Base-by-base conservation (phyloP, 2,329 filamentous ascomycete species). In the Colletotrichum lentis region DNA sequence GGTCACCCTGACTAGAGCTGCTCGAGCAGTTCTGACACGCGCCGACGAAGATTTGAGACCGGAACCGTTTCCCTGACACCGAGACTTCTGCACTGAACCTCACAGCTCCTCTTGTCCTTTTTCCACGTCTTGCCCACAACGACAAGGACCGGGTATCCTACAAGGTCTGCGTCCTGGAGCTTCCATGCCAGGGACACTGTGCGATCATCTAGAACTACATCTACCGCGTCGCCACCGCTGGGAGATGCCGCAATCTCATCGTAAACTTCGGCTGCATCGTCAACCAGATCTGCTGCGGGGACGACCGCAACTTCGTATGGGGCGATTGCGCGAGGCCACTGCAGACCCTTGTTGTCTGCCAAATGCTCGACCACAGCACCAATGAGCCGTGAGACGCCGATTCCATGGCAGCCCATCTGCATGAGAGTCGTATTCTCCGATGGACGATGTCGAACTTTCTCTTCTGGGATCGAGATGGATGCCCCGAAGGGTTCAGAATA, bases 351-450 rank as follows among this genome's bases (percentile, higher is more conserved):
- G 3, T 84, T 75, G 72, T 97, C 93, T 0, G 88, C 85, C 11
- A 93, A 82, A 46, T 90, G 86, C 71, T 95, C 90, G 1, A 94
- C 94, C 0, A 96, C 88, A 1, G 96, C 93, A 10, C 91, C 94
- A 69, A 99, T 90, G 73, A 99, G 89, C 52, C 96, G 90, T 5
- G 94, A 97, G 20, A 99, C 88, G 1, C 96, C 96, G 69, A 99
- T 96, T 0, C 96, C 96, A 76, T 97, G 93, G 77, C 96, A 99
- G 63, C 96, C 96, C 96, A 99, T 99, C 71, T 97, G 88, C 74
- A 97, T 85, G 0, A 89, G 83, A 0, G 70, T 3, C 35, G 16
- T 61, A n/a, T 10, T 31, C 12, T 53, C 54, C 5, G 39, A 27
- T 7, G 47, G 4, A 16, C 24, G 18, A 5, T 35, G n/a, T 12